Evolutionary conservation across 2,329 filamentous ascomycete genomes (phyloP).

Genomic region (Elsinoe arachidis): DNA sequence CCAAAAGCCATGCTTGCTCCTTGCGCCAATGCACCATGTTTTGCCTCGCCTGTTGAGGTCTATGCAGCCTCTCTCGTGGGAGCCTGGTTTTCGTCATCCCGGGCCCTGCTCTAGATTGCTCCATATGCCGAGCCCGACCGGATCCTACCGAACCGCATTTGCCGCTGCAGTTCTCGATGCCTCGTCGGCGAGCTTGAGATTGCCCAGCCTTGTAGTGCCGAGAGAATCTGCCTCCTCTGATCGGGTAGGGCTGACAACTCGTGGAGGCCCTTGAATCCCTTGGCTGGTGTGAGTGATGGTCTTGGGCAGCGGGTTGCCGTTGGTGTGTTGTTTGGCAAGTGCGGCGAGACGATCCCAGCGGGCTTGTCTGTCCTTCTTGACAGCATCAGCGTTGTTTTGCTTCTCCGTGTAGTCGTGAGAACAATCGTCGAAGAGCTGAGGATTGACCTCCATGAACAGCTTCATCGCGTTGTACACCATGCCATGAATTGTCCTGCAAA

Average conservation of each 20-base stretch:
- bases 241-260: slow-evolving; percentile 34
- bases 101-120: not conserved
- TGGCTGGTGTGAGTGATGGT: slow-evolving; percentile 15
- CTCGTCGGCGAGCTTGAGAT: slow-evolving; percentile 80
- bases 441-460: slow-evolving; percentile 99
- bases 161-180: slow-evolving; percentile 5
- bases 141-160: slow-evolving; percentile 3
- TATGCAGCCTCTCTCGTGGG: not conserved
- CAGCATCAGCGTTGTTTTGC: slow-evolving; percentile 81
- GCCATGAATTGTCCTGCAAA: slow-evolving; percentile 81
- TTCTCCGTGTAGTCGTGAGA: slow-evolving; percentile 96
- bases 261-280: slow-evolving; percentile 22
- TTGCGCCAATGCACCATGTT: not conserved
- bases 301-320: slow-evolving; percentile 26
- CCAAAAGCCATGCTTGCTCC: slow-evolving; percentile 3
- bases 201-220: slow-evolving; percentile 77
- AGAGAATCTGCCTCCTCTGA: slow-evolving; percentile 70
- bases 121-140: slow-evolving; percentile 1
- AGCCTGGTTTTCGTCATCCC: not conserved
- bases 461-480: slow-evolving; percentile 99
- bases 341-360: slow-evolving; percentile 85
- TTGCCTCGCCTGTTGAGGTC: not conserved
- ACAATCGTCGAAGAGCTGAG: slow-evolving; percentile 95
- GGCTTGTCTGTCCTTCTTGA: slow-evolving; percentile 70
- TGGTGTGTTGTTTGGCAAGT: slow-evolving; percentile 64